These are phyloP conservation scores for Ogataea allantospora DNA, from an alignment of 805 yeast genomes.

Conservation along the genomic window DNA sequence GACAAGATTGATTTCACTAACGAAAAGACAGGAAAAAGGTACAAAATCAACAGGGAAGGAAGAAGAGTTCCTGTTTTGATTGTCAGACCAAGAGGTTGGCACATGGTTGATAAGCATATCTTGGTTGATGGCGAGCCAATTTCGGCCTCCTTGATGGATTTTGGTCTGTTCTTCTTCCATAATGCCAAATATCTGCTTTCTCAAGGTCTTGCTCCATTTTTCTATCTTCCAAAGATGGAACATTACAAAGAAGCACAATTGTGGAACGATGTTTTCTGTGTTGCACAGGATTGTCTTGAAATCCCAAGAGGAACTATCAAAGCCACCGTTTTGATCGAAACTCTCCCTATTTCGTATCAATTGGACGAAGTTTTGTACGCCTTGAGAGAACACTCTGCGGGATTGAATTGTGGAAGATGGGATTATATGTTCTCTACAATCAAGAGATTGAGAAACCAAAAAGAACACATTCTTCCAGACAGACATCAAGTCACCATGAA, in stretches of 20 bases:
- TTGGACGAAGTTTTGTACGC: slow-evolving; percentile 82
- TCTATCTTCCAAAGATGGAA: slow-evolving; percentile 83
- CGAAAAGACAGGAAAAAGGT: slow-evolving; percentile 37
- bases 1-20: slow-evolving; percentile 55
- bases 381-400: slow-evolving; percentile 72
- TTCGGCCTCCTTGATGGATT: slow-evolving; percentile 75
- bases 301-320: slow-evolving; percentile 75
- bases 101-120: slow-evolving; percentile 71
- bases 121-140: slow-evolving; percentile 73
- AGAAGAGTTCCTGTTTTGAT: slow-evolving; percentile 72
- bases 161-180: slow-evolving; percentile 74
- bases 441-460: slow-evolving; percentile 68
- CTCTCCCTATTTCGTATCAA: slow-evolving; percentile 83
- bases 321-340: slow-evolving; percentile 80
- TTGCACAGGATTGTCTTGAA: slow-evolving; percentile 68
- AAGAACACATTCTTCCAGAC: slow-evolving; percentile 70
- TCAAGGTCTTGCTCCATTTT: slow-evolving; percentile 76
- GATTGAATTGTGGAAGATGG: slow-evolving; percentile 88
- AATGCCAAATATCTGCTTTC: slow-evolving; percentile 62
- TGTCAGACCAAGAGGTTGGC: slow-evolving; percentile 90
- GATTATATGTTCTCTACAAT: slow-evolving; percentile 82
- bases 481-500: slow-evolving; percentile 77
- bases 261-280: slow-evolving; percentile 80
- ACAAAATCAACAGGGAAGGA: slow-evolving; percentile 42
- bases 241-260: slow-evolving; percentile 79